Evolutionary conservation across 768 basidiomycete species (phyloP), one percentile per base, ranked within the genome.

Genomic region (Lentinus brumalis): DNA sequence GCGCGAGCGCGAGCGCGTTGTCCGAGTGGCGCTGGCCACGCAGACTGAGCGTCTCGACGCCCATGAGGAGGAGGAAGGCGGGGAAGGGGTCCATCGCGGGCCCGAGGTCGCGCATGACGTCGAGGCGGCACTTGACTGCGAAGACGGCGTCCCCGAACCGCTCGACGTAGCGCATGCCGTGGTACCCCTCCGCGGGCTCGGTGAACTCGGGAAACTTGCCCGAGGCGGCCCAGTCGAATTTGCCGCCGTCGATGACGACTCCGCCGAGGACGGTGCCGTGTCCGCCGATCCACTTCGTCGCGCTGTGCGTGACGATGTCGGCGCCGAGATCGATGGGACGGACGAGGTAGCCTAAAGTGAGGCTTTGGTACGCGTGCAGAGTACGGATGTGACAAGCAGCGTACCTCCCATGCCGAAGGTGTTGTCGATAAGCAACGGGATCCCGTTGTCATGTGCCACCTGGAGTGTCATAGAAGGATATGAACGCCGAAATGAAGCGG

Each of bases 211-310:
- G 88, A 78, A 92, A 92, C 67, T 81, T 84, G 39, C 86, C 86
- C 7, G 85, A 86, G 47, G 71, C 77, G 4, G 80, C 74, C 87
- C 87, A 91, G 77, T 91, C 86, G 68, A 92, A 92, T 56, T 86
- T 89, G 56, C 87, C 91, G 6, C 83, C 81, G 70, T 92, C 90
- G 56, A 93, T 74, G 63, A 94, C 77, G 21, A 91, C 84, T 44
- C 91, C 92, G 9, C 81, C 89, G 50, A 94, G 89, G 35, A 88
- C 89, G 0, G 86, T 92, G 38, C 92, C 91, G 63, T 91, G 89
- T 0, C 88, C 88, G 15, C 88, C 86, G 40, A 93, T 90, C 92
- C 92, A 94, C 68, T 94, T 92, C 1, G 92, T 92, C 0, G 88
- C 88, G 53, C 86, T 88, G 70, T 92, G 86, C 14, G 91, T 79